Conservation (phyloP, 805 yeast genomes). For the Saccharomycopsis amapae region DNA sequence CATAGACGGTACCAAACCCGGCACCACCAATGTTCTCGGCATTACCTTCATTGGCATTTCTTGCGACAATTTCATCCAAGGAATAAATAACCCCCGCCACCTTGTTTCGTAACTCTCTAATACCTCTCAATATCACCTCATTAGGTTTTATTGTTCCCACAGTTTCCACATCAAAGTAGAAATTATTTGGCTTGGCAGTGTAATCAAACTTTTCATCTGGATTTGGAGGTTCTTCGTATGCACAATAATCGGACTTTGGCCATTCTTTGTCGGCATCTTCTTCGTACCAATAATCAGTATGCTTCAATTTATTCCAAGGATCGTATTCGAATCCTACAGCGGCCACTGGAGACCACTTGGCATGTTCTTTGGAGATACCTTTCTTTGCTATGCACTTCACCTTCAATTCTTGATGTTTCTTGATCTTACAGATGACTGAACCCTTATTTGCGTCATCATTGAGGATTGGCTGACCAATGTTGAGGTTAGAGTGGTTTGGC, state of each 20-base stretch:
- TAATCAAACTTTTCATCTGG: slow-evolving; percentile 84
- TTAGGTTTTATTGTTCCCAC: slow-evolving; percentile 85
- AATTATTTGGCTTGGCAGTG: slow-evolving; percentile 70
- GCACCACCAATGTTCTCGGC: slow-evolving; percentile 42
- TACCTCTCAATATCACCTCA: slow-evolving; percentile 80
- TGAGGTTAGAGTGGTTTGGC: slow-evolving; percentile 32
- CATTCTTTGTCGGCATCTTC: slow-evolving; percentile 83
- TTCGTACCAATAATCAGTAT: slow-evolving; percentile 96
- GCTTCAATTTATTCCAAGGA: slow-evolving; percentile 97
- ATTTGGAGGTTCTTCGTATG: slow-evolving; percentile 93
- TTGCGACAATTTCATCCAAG: slow-evolving; percentile 42
- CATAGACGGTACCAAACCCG: slow-evolving; percentile 29
- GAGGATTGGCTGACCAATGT: slow-evolving; percentile 79
- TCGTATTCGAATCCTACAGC: slow-evolving; percentile 96
- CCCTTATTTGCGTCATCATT: slow-evolving; percentile 74
- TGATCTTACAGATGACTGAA: slow-evolving; percentile 81
- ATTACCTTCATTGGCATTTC: slow-evolving; percentile 39
- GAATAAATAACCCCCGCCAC: slow-evolving; percentile 81
- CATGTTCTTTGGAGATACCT: slow-evolving; percentile 96
- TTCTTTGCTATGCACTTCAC: slow-evolving; percentile 93
- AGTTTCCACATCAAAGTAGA: slow-evolving; percentile 86
- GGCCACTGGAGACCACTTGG: slow-evolving; percentile 96
- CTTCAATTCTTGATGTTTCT: slow-evolving; percentile 86
- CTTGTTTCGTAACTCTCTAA: slow-evolving; percentile 80
- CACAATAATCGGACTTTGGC: slow-evolving; percentile 85